These are phyloP conservation scores for Torulaspora indica DNA, from an alignment of 805 yeast species.

Conservation along the genomic window DNA sequence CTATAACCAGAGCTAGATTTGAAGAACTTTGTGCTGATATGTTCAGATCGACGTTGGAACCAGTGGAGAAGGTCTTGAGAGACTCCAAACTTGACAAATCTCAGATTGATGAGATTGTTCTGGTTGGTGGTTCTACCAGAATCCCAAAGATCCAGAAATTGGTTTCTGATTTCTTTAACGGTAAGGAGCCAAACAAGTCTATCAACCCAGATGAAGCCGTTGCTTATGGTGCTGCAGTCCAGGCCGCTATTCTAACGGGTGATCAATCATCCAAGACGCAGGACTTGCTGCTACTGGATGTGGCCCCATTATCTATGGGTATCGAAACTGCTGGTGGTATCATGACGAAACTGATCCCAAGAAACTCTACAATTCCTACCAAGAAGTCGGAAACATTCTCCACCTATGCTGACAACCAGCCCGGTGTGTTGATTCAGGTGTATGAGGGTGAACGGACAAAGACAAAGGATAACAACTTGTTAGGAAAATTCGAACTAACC, in stretches of 20 bases:
- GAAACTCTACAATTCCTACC: constrained; percentile 96
- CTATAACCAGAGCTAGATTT: constrained; percentile 94
- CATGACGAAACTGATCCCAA: constrained; percentile 95
- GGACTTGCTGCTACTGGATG: constrained; percentile 90
- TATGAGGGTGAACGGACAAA: constrained; percentile 97
- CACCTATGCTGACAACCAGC: constrained; percentile 96
- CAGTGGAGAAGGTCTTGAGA: constrained; percentile 90
- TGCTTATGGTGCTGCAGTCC: constrained; percentile 99
- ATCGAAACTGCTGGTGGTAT: constrained; percentile 99
- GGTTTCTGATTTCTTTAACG: constrained; percentile 94
- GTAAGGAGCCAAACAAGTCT: constrained; percentile 94
- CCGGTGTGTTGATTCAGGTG: constrained; percentile 96
- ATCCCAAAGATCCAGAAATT: constrained; percentile 95
- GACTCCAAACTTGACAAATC: constrained; percentile 90
- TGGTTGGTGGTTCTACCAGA: constrained; percentile 98
- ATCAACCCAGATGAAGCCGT: constrained; percentile 99
- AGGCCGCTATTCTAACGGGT: constrained; percentile 95
- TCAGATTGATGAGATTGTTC: constrained; percentile 83
- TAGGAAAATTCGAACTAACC: constrained; percentile 93
- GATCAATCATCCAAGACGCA: constrained; percentile 95
- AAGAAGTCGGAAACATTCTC: constrained; percentile 96
- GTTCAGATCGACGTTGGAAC: constrained; percentile 90
- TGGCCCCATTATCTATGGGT: constrained; percentile 95
- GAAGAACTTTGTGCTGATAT: constrained; percentile 93
- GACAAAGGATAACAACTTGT: constrained; percentile 91